These are phyloP conservation scores for Euphrasia arctica DNA, from an alignment of 305 asterid genomes.

Conservation along the genomic window DNA sequence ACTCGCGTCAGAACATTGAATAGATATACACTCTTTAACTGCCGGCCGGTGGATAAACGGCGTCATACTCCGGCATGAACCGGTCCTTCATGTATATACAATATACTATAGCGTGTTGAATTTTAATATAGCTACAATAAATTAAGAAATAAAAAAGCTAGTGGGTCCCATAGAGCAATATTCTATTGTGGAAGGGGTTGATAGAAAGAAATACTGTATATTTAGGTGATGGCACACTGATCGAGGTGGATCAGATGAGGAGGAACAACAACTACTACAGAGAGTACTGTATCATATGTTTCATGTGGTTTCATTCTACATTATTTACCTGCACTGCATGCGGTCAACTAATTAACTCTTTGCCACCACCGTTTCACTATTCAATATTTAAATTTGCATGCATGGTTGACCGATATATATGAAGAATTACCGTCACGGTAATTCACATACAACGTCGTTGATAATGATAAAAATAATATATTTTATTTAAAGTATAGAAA, in stretches of 20 bases:
- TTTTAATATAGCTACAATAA: neutral
- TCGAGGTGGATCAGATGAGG: constrained; percentile 71
- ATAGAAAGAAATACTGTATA: constrained; percentile 5
- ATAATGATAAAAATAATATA: too few relatives aligned
- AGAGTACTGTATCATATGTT: constrained; percentile 21
- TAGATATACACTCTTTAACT: constrained; percentile 22
- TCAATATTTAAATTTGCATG: too few relatives aligned
- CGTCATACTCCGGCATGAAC: constrained; percentile 18
- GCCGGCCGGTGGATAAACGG: neutral
- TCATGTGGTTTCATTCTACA: constrained; percentile 38
- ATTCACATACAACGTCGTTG: too few relatives aligned
- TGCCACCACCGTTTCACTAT: constrained; percentile 2
- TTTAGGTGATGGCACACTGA: constrained; percentile 51
- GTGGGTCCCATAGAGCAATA: neutral
- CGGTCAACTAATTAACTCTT: neutral
- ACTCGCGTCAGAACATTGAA: constrained; percentile 50
- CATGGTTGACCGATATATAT: too few relatives aligned
- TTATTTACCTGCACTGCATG: constrained; percentile 36
- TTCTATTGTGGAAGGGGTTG: constrained; percentile 27
- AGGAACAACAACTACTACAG: constrained; percentile 28
- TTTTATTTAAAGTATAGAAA: too few relatives aligned
- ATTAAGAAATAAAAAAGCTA: neutral
- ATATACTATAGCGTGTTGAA: neutral
- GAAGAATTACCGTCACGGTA: too few relatives aligned
- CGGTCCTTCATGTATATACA: constrained; percentile 19